Base-by-base conservation (phyloP, 768 basidiomycete species). In the Lactarius sp. region DNA sequence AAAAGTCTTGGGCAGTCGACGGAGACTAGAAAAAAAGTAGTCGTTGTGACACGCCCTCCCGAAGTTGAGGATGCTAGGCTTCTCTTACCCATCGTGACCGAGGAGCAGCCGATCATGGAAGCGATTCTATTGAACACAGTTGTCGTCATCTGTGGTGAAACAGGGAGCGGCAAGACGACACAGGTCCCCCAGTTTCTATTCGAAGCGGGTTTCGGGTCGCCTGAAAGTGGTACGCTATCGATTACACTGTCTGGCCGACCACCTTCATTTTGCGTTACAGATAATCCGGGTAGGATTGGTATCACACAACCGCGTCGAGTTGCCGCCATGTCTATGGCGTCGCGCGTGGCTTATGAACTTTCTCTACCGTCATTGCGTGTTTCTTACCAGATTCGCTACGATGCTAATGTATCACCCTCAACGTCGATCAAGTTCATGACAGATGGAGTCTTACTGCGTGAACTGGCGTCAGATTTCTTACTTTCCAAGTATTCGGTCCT, bases 401-500 rank as follows among this genome's bases (percentile, higher is more conserved):
- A 98, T 68, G 90, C 93, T 1, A 98, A 94, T 0, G 87, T 94
- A 0, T 94, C 94, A 4, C 81, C 92, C 0, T 80, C 84, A 22
- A 99, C 97, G 1, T 87, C 87, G 8, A 94, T 99, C 79, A 98
- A 98, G 74, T 99, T 98, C 79, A 98, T 98, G 95, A 99, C 97
- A 6, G 97, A 99, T 70, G 97, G 97, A 77, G 94, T 99, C 33
- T 78, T 99, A 39, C 78, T 99, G 16, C 87, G 97, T 60, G 97
- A 99, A 74, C 79, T 98, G 22, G 88, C 93, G 0, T 84, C 84
- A 13, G 95, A 99, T 72, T 97, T 99, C 74, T 74, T 98, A n/a
- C 79, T 99, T n/a, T 84, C 78, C 50, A 92, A 88, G 73, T 99
- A 99, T 73, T 94, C 92, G 6, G 88, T 97, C 33, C 86, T 99